Evolutionary conservation across 805 yeast genomes (phyloP).

Genomic region (Lipomyces spencermartinsiae): DNA sequence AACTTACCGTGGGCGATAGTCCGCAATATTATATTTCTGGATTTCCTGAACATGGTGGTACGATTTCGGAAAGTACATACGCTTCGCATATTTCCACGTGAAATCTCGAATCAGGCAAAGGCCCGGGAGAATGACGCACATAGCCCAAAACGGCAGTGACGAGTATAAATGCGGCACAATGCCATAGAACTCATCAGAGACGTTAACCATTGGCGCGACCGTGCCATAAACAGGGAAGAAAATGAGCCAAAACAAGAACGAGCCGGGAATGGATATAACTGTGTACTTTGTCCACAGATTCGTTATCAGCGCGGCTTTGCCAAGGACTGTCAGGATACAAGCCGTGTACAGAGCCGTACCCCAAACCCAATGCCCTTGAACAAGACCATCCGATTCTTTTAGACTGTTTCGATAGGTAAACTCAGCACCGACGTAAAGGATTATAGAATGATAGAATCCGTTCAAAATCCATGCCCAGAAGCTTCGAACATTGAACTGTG

Average conservation of each 20-base stretch:
- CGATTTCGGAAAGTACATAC: constrained; percentile 89
- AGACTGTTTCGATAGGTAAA: constrained; percentile 73
- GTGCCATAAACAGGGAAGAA: constrained; percentile 87
- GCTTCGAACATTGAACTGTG: constrained; percentile 75
- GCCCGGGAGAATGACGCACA: constrained; percentile 72
- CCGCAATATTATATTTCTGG: constrained; percentile 92
- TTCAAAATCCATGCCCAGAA: constrained; percentile 98
- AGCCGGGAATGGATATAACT: constrained; percentile 91
- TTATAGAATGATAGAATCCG: constrained; percentile 92
- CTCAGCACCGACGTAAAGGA: constrained; percentile 75
- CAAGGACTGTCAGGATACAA: constrained; percentile 85
- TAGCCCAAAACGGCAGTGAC: constrained; percentile 82
- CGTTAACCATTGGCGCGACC: constrained; percentile 80
- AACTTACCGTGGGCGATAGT: constrained; percentile 78
- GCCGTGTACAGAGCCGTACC: constrained; percentile 90
- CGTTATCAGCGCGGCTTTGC: constrained; percentile 92
- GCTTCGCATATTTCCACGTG: constrained; percentile 91
- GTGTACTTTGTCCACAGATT: constrained; percentile 96
- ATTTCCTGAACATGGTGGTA: constrained; percentile 96
- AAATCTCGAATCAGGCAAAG: constrained; percentile 86
- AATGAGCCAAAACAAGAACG: constrained; percentile 79
- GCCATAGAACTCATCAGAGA: constrained; percentile 85
- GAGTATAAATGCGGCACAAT: constrained; percentile 78
- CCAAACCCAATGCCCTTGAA: constrained; percentile 92
- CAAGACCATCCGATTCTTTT: constrained; percentile 64